Conservation (phyloP, 176 grass and related monocot species). For the Tillandsia leiboldiana region DNA sequence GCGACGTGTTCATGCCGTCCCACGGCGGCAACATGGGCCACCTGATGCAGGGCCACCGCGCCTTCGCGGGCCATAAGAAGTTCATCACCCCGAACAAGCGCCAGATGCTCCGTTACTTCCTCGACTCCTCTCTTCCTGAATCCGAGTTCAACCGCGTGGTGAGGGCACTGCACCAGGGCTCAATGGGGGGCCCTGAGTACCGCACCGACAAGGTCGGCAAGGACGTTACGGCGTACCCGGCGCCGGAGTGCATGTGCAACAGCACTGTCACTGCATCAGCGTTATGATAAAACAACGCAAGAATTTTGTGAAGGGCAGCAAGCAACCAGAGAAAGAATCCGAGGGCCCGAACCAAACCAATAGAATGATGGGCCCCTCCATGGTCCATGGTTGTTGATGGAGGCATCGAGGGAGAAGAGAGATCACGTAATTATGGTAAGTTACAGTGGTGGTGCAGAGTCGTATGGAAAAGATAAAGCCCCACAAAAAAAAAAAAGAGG, state of each 20-base stretch:
- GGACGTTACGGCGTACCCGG: slow-evolving; percentile 40
- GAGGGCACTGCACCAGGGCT: slow-evolving; percentile 24
- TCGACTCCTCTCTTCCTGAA: slow-evolving; percentile 17
- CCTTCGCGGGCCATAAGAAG: slow-evolving; percentile 37
- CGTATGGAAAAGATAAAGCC: too few relatives aligned
- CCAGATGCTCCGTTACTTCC: slow-evolving; percentile 28
- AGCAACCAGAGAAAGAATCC: too few relatives aligned
- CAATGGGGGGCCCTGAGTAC: slow-evolving; percentile 32
- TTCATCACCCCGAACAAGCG: slow-evolving; percentile 40
- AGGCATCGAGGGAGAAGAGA: too few relatives aligned
- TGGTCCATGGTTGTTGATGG: too few relatives aligned
- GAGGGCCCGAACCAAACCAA: too few relatives aligned
- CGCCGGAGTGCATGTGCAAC: slow-evolving; percentile 50
- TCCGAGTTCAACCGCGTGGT: slow-evolving; percentile 26
- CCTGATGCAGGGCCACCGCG: slow-evolving; percentile 29
- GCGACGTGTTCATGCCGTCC: slow-evolving; percentile 41
- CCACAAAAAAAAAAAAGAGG: too few relatives aligned
- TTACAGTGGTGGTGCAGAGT: too few relatives aligned
- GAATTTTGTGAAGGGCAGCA: not conserved
- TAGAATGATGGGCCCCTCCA: too few relatives aligned
- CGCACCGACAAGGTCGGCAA: slow-evolving; percentile 13
- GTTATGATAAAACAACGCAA: not conserved
- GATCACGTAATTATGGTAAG: too few relatives aligned
- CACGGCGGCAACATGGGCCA: slow-evolving; percentile 54
- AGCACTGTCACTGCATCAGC: slow-evolving; percentile 5